These are phyloP conservation scores for Aureobasidium melanogenum DNA, from an alignment of 2,329 filamentous ascomycete species.

Conservation along the genomic window DNA sequence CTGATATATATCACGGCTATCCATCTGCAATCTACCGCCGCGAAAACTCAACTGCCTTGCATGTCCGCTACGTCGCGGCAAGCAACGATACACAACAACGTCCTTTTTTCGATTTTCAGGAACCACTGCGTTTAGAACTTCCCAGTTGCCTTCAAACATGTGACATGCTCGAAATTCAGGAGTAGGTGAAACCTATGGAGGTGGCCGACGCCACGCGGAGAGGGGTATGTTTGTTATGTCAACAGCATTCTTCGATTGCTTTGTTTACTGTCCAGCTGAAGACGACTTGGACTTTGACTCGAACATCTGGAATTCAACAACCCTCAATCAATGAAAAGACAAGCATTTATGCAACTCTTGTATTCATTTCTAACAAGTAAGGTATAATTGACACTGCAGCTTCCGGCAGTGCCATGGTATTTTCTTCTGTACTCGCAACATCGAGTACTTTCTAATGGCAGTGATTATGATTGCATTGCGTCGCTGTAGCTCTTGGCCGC, in stretches of 20 bases:
- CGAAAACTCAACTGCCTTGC: neutral
- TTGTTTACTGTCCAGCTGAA: neutral
- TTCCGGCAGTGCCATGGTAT: constrained; percentile 1
- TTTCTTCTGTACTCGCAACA: neutral
- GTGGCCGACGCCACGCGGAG: neutral
- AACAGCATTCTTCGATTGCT: neutral
- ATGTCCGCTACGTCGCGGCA: neutral
- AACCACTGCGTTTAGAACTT: neutral
- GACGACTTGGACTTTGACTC: neutral
- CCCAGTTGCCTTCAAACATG: neutral
- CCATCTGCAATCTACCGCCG: neutral
- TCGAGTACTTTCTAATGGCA: neutral
- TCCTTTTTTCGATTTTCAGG: neutral
- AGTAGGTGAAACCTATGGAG: neutral
- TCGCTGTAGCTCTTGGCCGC: constrained; percentile 52
- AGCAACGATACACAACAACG: neutral
- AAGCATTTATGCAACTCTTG: constrained; percentile 7
- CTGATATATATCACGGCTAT: constrained; percentile 8
- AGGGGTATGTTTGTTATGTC: constrained; percentile 3
- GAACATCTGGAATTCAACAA: neutral
- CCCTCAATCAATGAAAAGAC: neutral
- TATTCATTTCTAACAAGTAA: constrained; percentile 12
- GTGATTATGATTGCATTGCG: constrained; percentile 26
- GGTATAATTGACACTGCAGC: constrained; percentile 8
- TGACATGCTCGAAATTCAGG: neutral